A percentile compares a stretch with the other conserved stretches of the same genome.
These are phyloP conservation scores for Eremochloa ophiuroides DNA, from an alignment of 176 grass and related monocot species.

Conservation along the genomic window DNA sequence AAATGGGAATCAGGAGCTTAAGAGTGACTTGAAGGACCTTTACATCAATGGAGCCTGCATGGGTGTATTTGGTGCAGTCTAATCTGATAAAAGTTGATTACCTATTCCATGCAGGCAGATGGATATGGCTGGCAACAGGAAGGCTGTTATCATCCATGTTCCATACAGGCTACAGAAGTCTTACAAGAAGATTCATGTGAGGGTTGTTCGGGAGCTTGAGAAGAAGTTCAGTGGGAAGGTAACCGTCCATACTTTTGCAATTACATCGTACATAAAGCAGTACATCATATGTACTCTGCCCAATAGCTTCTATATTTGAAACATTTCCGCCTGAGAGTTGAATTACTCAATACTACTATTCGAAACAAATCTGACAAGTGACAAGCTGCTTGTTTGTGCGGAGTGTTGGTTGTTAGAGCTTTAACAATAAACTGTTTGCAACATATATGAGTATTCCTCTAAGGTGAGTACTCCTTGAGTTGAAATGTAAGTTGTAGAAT, in stretches of 20 bases:
- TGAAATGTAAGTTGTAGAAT: neutral
- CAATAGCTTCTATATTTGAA: neutral
- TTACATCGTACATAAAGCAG: neutral
- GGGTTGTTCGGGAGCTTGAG: slow-evolving; percentile 61
- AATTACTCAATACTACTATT: neutral
- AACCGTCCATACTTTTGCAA: neutral
- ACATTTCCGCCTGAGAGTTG: neutral
- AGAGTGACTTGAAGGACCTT: slow-evolving; percentile 73
- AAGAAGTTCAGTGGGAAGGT: slow-evolving; percentile 88
- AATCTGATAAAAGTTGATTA: neutral
- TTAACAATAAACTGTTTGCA: neutral
- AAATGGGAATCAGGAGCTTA: slow-evolving; percentile 68
- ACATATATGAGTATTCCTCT: neutral
- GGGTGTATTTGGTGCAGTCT: neutral
- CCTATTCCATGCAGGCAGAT: slow-evolving; percentile 43
- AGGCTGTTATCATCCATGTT: slow-evolving; percentile 68
- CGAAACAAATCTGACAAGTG: neutral
- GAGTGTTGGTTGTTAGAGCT: neutral
- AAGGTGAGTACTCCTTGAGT: neutral
- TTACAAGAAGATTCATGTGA: slow-evolving; percentile 70
- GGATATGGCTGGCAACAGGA: slow-evolving; percentile 60
- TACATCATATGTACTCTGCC: neutral
- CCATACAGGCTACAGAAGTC: slow-evolving; percentile 61
- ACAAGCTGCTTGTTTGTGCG: neutral
- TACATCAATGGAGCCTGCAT: slow-evolving; percentile 62